A percentile compares a stretch with the other conserved stretches of the same genome.
phyloP scores from a whole-genome alignment of 345 rosid species.

The Camelina laxa region DNA sequence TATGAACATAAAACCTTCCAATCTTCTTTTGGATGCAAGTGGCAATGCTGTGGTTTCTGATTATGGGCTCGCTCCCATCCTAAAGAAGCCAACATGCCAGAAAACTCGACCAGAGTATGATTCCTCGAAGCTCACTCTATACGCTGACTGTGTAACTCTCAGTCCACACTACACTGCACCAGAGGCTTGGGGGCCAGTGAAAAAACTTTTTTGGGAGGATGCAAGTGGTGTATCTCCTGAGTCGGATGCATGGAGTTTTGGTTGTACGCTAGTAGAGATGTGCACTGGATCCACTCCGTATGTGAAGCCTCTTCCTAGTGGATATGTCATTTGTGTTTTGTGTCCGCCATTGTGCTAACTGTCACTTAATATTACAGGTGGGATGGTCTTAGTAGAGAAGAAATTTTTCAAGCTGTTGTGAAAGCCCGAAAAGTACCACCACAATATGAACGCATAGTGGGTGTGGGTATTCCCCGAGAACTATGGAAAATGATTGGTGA shows the following conservation, averaged over 20 bases:
- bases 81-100: slow-evolving; percentile 85
- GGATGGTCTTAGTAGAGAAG: slow-evolving; percentile 92
- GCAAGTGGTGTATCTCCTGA: slow-evolving; percentile 84
- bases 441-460: slow-evolving; percentile 95
- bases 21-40: slow-evolving; percentile 80
- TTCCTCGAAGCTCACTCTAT: slow-evolving; percentile 67
- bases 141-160: slow-evolving; percentile 84
- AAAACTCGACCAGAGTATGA: slow-evolving; percentile 72
- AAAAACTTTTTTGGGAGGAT: slow-evolving; percentile 95
- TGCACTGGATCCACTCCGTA: slow-evolving; percentile 99
- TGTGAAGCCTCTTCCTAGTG: slow-evolving; percentile 46
- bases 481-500: slow-evolving; percentile 99
- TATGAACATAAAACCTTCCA: slow-evolving; percentile 95
- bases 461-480: slow-evolving; percentile 95
- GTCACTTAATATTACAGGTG: slow-evolving; percentile 59
- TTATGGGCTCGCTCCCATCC: slow-evolving; percentile 84
- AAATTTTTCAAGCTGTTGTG: slow-evolving; percentile 87
- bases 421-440: slow-evolving; percentile 87
- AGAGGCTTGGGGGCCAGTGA: slow-evolving; percentile 98
- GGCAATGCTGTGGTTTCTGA: slow-evolving; percentile 96
- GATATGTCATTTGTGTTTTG: slow-evolving; percentile 25
- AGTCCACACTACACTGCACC: slow-evolving; percentile 95
- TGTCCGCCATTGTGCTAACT: slow-evolving; percentile 27
- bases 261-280: slow-evolving; percentile 98
- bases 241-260: slow-evolving; percentile 99